phyloP scores from a whole-genome alignment of 768 basidiomycete genomes.

The Termitomyces sp. region DNA sequence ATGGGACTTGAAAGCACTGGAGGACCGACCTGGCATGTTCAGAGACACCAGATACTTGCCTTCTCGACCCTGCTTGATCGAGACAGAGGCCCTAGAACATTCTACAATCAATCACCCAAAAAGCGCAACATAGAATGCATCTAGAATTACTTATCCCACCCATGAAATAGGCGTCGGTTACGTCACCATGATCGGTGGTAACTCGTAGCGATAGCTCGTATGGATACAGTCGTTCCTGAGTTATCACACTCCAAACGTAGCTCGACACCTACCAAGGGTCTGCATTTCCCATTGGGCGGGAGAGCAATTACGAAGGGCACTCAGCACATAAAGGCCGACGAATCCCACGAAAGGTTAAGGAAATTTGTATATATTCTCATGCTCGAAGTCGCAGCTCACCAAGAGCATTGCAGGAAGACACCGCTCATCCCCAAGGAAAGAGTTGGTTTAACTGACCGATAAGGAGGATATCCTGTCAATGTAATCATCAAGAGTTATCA shows the following conservation, averaged over 20 bases:
- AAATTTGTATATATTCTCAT: background rate
- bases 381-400: too few relatives aligned
- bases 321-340: background rate
- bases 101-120: background rate
- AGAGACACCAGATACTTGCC: slow-evolving; percentile 15
- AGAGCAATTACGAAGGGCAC: too few relatives aligned
- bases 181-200: background rate
- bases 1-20: slow-evolving; percentile 5
- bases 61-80: slow-evolving; percentile 3
- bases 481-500: slow-evolving; percentile 6
- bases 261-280: slow-evolving; percentile 1
- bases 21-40: background rate
- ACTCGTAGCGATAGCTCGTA: background rate
- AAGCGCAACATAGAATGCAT: background rate
- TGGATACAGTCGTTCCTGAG: background rate
- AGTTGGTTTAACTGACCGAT: background rate
- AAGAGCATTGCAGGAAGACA: background rate
- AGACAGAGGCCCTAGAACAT: background rate
- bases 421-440: background rate
- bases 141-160: background rate
- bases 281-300: slow-evolving; percentile 4
- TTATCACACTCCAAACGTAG: background rate
- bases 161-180: background rate
- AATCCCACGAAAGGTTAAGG: background rate
- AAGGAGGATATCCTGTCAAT: background rate